Evolutionary conservation across 73 alveolate genomes (phyloP).

Genomic region (Paramecium caudatum): DNA sequence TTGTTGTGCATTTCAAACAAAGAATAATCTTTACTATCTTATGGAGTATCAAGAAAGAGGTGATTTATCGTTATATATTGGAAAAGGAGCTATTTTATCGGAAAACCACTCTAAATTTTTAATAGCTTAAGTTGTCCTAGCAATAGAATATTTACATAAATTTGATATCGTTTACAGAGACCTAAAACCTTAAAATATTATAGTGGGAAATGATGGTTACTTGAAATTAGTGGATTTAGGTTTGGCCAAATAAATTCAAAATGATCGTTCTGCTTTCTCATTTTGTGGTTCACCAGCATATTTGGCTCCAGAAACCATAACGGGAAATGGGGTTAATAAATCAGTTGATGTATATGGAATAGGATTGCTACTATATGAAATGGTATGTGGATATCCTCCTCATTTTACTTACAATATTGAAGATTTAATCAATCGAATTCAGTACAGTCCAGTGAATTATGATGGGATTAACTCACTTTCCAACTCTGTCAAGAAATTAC

Average conservation of each 20-base stretch:
- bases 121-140: constrained; percentile 84
- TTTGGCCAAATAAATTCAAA: constrained; percentile 82
- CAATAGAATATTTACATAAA: constrained; percentile 86
- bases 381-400: constrained; percentile 88
- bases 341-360: constrained; percentile 87
- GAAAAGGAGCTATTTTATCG: neutral
- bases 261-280: constrained; percentile 79
- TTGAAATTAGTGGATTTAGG: constrained; percentile 86
- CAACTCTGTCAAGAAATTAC: constrained; percentile 73
- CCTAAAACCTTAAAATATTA: constrained; percentile 86
- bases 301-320: constrained; percentile 88
- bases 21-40: neutral
- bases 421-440: constrained; percentile 78
- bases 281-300: constrained; percentile 93
- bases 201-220: constrained; percentile 81
- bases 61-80: constrained; percentile 18
- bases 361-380: constrained; percentile 85
- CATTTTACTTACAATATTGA: constrained; percentile 74
- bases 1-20: constrained; percentile 40
- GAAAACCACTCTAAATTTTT: constrained; percentile 83
- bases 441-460: constrained; percentile 72
- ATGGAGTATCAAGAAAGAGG: constrained; percentile 65
- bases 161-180: constrained; percentile 82
- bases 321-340: constrained; percentile 83
- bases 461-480: constrained; percentile 67